Conservation (phyloP, 2,329 filamentous ascomycete genomes). For the Aspergillus oerlinghausenensis region DNA sequence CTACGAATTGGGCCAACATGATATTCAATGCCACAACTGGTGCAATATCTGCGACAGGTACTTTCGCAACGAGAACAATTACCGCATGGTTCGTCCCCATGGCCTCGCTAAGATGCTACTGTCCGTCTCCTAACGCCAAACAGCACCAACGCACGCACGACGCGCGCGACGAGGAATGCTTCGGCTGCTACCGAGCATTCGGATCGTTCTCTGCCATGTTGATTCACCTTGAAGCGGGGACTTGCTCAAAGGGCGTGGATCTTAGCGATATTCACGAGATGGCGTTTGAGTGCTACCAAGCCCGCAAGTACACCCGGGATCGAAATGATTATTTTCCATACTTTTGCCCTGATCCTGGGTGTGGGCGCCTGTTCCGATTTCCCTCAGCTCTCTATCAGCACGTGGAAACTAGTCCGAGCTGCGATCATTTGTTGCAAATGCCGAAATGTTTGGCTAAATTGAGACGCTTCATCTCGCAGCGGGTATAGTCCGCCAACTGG, state of each 20-base stretch:
- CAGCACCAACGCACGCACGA: slow-evolving; percentile 19
- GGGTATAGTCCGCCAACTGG: background rate
- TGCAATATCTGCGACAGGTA: background rate
- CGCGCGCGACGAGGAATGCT: slow-evolving; percentile 11
- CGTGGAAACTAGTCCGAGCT: slow-evolving; percentile 10
- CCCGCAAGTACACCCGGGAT: background rate
- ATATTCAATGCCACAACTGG: background rate
- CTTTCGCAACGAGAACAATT: background rate
- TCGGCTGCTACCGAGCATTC: slow-evolving; percentile 17
- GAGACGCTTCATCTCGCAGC: background rate
- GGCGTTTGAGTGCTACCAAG: background rate
- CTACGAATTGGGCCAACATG: background rate
- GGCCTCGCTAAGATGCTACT: background rate
- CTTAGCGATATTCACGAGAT: background rate
- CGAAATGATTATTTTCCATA: slow-evolving; percentile 4
- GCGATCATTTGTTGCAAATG: background rate
- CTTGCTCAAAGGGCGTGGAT: slow-evolving; percentile 9
- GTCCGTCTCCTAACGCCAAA: background rate
- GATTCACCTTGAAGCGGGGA: slow-evolving; percentile 22
- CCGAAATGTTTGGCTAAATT: background rate
- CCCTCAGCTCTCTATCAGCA: slow-evolving; percentile 20
- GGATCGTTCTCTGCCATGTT: slow-evolving; percentile 20
- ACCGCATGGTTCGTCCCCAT: background rate
- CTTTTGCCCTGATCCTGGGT: slow-evolving; percentile 13
- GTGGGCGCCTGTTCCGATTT: slow-evolving; percentile 9